Conservation (phyloP, 1,284 basidiomycete species). For the Mycena citricolor region DNA sequence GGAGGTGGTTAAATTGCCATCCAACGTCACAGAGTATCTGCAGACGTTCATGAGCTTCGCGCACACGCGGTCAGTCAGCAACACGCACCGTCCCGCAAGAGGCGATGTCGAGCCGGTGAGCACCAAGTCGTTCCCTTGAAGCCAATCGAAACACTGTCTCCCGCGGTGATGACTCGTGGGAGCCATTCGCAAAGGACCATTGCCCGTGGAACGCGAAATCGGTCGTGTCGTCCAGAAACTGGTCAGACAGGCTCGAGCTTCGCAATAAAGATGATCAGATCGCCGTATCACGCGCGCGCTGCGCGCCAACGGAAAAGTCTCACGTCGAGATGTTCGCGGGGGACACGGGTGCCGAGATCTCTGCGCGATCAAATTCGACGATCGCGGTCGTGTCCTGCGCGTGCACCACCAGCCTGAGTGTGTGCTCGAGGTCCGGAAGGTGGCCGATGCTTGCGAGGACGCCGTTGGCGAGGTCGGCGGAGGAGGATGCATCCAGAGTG, state of each 20-base stretch:
- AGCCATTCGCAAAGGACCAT: conserved; percentile 44
- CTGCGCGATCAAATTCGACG: conserved; percentile 50
- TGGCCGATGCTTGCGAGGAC: conserved; percentile 44
- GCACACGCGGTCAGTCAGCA: conserved; percentile 55
- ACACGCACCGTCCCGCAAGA: conserved; percentile 53
- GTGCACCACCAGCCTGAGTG: conserved; percentile 41
- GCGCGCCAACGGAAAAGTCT: conserved; percentile 12
- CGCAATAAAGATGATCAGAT: conserved; percentile 1
- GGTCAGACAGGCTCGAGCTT: conserved; percentile 39
- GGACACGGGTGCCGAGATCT: conserved; percentile 40
- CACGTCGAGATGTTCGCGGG: conserved; percentile 25
- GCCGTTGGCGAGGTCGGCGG: conserved; percentile 30
- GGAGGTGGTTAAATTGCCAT: conserved; percentile 41
- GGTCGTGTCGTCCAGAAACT: conserved; percentile 39
- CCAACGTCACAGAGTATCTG: conserved; percentile 59
- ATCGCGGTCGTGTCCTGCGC: conserved; percentile 28
- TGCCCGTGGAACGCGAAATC: conserved; percentile 48
- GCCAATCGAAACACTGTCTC: conserved; percentile 43
- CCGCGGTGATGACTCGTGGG: conserved; percentile 48
- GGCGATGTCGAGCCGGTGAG: conserved; percentile 15
- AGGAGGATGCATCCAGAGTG: conserved; percentile 18
- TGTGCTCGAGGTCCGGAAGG: conserved; percentile 45
- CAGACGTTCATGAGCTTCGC: too few species aligned
- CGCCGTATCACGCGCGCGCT: too few species aligned
- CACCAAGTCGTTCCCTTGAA: conserved; percentile 48